Conservation (phyloP, 352 stramenopile genomes). For the Phytophthora aleatoria region DNA sequence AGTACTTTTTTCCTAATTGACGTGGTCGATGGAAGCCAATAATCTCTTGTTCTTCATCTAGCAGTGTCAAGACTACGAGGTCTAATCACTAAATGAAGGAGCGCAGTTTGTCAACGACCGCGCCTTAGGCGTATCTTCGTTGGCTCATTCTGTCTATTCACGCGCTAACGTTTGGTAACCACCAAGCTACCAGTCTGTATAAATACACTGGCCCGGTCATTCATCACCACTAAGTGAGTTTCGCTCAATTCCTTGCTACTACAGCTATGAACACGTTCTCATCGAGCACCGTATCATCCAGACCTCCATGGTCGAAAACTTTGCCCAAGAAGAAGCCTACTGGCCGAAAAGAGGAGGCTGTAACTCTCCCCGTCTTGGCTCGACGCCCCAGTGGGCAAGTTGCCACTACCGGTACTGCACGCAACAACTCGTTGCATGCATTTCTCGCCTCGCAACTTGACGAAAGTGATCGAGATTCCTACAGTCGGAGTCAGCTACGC, state of each 20-base stretch:
- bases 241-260: too few species aligned
- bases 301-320: slow-evolving; percentile 20
- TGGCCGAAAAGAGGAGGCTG: slow-evolving; percentile 5
- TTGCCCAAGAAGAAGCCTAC: slow-evolving; percentile 9
- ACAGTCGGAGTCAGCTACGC: slow-evolving; percentile 29
- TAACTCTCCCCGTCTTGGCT: slow-evolving; percentile 24
- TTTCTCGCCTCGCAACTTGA: slow-evolving; percentile 21
- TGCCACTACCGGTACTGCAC: background rate
- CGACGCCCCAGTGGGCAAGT: slow-evolving; percentile 9
- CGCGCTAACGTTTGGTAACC: background rate
- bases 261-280: slow-evolving; percentile 19
- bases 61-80: too few species aligned
- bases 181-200: background rate
- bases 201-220: background rate
- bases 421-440: slow-evolving; percentile 16
- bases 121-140: too few species aligned
- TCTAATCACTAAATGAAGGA: too few species aligned
- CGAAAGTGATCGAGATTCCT: slow-evolving; percentile 22
- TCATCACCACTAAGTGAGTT: too few species aligned
- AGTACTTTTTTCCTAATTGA: too few species aligned
- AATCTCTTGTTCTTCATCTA: too few species aligned
- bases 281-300: slow-evolving; percentile 1
- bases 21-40: too few species aligned
- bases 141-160: too few species aligned
- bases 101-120: too few species aligned